phyloP scores from a whole-genome alignment of 2,329 filamentous ascomycete genomes.

The Botrytis fabae region DNA sequence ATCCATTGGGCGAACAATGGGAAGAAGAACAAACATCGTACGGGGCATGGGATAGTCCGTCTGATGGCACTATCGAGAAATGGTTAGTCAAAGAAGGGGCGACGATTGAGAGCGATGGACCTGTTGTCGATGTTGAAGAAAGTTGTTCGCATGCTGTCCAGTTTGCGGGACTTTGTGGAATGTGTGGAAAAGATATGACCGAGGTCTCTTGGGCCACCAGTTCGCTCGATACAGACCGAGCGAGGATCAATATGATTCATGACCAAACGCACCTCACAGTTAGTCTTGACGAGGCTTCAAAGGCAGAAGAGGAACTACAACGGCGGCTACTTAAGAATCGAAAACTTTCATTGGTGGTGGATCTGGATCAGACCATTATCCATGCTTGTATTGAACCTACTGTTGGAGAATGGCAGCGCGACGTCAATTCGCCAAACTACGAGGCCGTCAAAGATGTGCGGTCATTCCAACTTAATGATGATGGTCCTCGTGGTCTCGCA shows the following conservation, averaged over 20 bases:
- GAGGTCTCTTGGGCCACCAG: slow-evolving; percentile 83
- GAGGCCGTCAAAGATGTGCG: slow-evolving; percentile 85
- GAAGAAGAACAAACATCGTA: slow-evolving; percentile 68
- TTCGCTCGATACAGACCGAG: slow-evolving; percentile 75
- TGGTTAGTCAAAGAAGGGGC: slow-evolving; percentile 75
- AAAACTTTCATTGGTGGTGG: slow-evolving; percentile 91
- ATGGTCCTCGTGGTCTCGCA: slow-evolving; percentile 68
- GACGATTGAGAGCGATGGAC: slow-evolving; percentile 58
- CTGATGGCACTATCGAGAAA: slow-evolving; percentile 73
- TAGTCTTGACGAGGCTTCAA: slow-evolving; percentile 76
- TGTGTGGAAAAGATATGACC: slow-evolving; percentile 96
- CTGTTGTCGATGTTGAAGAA: slow-evolving; percentile 79
- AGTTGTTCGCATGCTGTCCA: slow-evolving; percentile 89
- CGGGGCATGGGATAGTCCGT: slow-evolving; percentile 78
- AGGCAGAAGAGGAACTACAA: slow-evolving; percentile 84
- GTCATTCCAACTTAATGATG: slow-evolving; percentile 85
- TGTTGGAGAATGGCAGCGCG: slow-evolving; percentile 90
- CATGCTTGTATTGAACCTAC: slow-evolving; percentile 97
- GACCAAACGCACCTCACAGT: slow-evolving; percentile 86
- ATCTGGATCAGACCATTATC: slow-evolving; percentile 97
- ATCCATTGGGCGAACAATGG: slow-evolving; percentile 61
- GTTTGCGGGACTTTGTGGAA: slow-evolving; percentile 84
- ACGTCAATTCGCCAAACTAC: slow-evolving; percentile 86
- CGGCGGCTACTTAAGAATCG: slow-evolving; percentile 74
- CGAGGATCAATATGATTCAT: slow-evolving; percentile 92